These are phyloP conservation scores for Carallia brachiata DNA, from an alignment of 345 rosid species.

Conservation along the genomic window DNA sequence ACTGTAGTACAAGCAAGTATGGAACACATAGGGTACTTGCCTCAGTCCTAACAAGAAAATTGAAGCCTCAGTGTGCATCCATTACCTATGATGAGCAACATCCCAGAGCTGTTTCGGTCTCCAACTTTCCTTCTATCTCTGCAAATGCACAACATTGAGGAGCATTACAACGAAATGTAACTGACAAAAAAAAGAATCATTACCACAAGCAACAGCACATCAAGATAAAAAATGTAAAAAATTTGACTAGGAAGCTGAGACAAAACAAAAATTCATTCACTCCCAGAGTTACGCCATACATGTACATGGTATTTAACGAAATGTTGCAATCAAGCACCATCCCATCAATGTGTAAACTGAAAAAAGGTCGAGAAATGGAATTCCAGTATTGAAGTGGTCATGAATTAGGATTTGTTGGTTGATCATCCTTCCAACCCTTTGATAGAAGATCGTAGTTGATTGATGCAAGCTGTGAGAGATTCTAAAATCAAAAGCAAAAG, in stretches of 20 bases:
- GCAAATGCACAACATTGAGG: constrained; percentile 15
- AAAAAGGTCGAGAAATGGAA: constrained; percentile 7
- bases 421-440: constrained; percentile 92
- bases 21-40: background rate
- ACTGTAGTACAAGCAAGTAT: constrained; percentile 10
- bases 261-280: background rate
- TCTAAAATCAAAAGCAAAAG: constrained; percentile 42
- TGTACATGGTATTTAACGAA: constrained; percentile 65
- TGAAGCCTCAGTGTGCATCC: constrained; percentile 24
- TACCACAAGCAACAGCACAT: no score
- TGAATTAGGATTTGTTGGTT: constrained; percentile 42
- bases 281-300: constrained; percentile 36
- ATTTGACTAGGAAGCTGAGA: no score
- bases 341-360: constrained; percentile 22
- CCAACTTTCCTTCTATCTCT: constrained; percentile 44
- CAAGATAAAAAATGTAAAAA: no score
- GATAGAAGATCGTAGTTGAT: constrained; percentile 98
- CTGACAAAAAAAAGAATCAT: background rate
- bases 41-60: constrained; percentile 20
- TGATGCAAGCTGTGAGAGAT: constrained; percentile 94
- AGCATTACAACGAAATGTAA: background rate
- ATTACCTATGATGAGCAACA: constrained; percentile 34
- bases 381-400: constrained; percentile 28
- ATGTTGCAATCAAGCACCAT: constrained; percentile 21
- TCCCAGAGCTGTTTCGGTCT: constrained; percentile 35